Evolutionary conservation across 2,329 filamentous ascomycete genomes (phyloP).

Genomic region (Phialophora expanda): DNA sequence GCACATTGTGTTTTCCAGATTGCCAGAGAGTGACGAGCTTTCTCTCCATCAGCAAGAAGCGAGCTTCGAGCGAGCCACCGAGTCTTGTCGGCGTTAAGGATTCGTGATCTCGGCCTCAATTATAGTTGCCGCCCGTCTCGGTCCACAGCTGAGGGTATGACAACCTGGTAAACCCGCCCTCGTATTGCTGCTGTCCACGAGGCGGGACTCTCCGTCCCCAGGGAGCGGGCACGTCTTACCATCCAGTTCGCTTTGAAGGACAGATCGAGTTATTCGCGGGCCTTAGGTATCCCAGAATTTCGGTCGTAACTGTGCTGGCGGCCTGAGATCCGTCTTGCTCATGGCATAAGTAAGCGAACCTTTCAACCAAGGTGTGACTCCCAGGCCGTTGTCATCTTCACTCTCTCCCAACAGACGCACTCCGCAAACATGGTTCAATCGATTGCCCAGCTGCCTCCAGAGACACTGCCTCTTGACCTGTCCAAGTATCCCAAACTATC

Average conservation of each 20-base stretch:
- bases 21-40: no score
- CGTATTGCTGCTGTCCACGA: background rate
- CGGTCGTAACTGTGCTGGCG: background rate
- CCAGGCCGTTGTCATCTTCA: background rate
- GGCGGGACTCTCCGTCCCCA: background rate
- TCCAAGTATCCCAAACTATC: slow-evolving; percentile 34
- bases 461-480: slow-evolving; percentile 24
- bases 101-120: background rate
- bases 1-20: no score
- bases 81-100: no score
- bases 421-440: slow-evolving; percentile 9
- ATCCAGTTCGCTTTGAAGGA: background rate
- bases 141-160: no score
- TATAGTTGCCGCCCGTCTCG: background rate
- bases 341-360: background rate
- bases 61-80: no score
- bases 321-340: background rate
- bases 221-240: background rate
- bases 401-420: background rate
- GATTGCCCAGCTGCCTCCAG: background rate
- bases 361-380: background rate
- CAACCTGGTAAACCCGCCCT: no score
- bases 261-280: background rate
- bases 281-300: background rate
- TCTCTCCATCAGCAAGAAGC: no score